Conservation (phyloP, 305 asterid genomes). For the Euphrasia arctica region DNA sequence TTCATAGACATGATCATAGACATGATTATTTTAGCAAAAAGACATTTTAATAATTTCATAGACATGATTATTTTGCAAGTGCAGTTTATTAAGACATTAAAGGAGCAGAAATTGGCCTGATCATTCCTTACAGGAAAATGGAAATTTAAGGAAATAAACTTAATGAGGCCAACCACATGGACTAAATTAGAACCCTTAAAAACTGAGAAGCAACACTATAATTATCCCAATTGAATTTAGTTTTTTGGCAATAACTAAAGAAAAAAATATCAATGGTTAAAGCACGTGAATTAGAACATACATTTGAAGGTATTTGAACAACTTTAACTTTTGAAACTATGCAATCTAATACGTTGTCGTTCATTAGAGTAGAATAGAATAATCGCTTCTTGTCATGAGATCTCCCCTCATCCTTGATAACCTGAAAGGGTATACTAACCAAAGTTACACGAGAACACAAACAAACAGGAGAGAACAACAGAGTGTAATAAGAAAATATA, state of each 20-base stretch:
- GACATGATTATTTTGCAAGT: slow-evolving; percentile 9
- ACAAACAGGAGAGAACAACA: slow-evolving; percentile 9
- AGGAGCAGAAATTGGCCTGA: slow-evolving; percentile 12
- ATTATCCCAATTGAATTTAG: background rate
- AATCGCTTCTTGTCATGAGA: slow-evolving; percentile 50
- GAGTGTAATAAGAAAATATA: slow-evolving; percentile 9
- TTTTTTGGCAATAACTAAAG: slow-evolving; percentile 14
- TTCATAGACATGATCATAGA: background rate
- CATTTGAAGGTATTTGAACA: slow-evolving; percentile 40
- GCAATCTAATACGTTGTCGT: slow-evolving; percentile 50
- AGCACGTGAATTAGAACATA: slow-evolving; percentile 29
- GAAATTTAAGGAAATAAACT: background rate
- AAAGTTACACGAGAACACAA: background rate
- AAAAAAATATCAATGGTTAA: slow-evolving; percentile 15
- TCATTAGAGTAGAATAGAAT: slow-evolving; percentile 48
- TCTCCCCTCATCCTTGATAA: slow-evolving; percentile 40
- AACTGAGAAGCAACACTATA: slow-evolving; percentile 10
- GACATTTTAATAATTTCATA: too few relatives aligned
- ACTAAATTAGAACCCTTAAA: background rate
- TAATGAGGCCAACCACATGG: slow-evolving; percentile 11
- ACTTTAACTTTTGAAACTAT: slow-evolving; percentile 49
- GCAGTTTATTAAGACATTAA: slow-evolving; percentile 3
- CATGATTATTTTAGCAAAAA: background rate
- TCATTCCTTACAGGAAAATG: background rate
- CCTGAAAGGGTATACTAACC: slow-evolving; percentile 32